Percentiles rank a stretch among this genome's conserved stretches.
phyloP scores from a whole-genome alignment of 371 early-diverging fungal species.

The Mortierella sp. region DNA sequence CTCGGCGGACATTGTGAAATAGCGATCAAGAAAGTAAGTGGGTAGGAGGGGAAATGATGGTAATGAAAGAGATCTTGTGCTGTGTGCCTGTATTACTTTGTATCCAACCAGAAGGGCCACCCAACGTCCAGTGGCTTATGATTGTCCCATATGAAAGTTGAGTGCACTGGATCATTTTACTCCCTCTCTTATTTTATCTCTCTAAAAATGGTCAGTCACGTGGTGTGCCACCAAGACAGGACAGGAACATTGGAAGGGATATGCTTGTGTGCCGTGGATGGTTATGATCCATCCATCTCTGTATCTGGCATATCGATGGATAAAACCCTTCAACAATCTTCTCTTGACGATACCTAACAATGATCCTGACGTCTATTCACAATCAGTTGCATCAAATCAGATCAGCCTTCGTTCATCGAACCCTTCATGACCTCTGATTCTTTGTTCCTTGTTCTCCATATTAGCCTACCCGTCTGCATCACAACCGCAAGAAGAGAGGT shows the following conservation, averaged over 20 bases:
- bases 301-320: slow-evolving; percentile 8
- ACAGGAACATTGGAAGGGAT: neutral
- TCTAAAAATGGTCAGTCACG: slow-evolving; percentile 34
- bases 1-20: slow-evolving; percentile 73
- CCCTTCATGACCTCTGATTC: neutral
- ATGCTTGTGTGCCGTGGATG: neutral
- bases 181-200: slow-evolving; percentile 32
- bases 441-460: neutral
- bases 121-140: slow-evolving; percentile 14
- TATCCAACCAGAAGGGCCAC: neutral
- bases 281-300: slow-evolving; percentile 19
- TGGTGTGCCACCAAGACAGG: neutral
- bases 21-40: neutral
- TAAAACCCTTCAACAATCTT: neutral
- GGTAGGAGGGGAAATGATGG: slow-evolving; percentile 2
- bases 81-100: slow-evolving; percentile 4
- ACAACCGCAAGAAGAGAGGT: slow-evolving; percentile 91
- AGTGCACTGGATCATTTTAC: neutral
- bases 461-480: slow-evolving; percentile 88
- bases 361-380: neutral
- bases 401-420: neutral
- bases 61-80: slow-evolving; percentile 2
- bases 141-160: neutral
- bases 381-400: neutral
- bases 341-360: neutral